Evolutionary conservation across 305 asterid species (phyloP), one percentile per base, ranked within the genome.

Genomic region (Fraxinus albicans): DNA sequence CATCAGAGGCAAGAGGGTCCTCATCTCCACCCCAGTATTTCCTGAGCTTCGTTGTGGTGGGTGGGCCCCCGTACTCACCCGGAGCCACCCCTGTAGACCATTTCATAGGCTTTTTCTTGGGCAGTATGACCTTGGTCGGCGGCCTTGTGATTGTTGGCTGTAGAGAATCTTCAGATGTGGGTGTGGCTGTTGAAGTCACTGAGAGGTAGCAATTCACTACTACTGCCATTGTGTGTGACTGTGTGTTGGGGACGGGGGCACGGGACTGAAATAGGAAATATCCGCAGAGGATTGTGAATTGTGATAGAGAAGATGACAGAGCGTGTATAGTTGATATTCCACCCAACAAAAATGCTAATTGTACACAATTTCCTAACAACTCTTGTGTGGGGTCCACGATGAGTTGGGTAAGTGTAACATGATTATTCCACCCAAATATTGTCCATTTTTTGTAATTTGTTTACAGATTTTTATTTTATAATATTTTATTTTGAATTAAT

Each of bases 61-160:
- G 94, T 73, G 97, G 96, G 85, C 96, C 97, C 15, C 96, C 97
- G 42, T 92, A 93, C 38, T 93, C 98, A 72, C 98, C 99, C 3
- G 98, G 99, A 13, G 92, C 94, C 31, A 90, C 93, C 73, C 96
- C 99, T 12, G 95, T 91, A 3, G 98, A 93, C 98, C 97, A 92
- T 86, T 94, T 94, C 92, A 85, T 15, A 1, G 98, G 88, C 89
- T 94, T 94, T 89, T 92, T 93, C 35, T 88, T 85, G 1, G 99
- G 99, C 77, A 96, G 88, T 44, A 94, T 85, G 77, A 96, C 88
- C 90, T 96, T 96, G 69, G 95, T 87, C 44, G 93, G 95, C 19
- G 80, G 89, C 86, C 90, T 83, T 8, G 87, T 27, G 77, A 29
- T 58, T 33, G 86, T 13, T 31, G 87, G 82, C 34, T 53, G 83